phyloP scores from a whole-genome alignment of 2,329 filamentous ascomycete genomes.

The Periconia sp. region DNA sequence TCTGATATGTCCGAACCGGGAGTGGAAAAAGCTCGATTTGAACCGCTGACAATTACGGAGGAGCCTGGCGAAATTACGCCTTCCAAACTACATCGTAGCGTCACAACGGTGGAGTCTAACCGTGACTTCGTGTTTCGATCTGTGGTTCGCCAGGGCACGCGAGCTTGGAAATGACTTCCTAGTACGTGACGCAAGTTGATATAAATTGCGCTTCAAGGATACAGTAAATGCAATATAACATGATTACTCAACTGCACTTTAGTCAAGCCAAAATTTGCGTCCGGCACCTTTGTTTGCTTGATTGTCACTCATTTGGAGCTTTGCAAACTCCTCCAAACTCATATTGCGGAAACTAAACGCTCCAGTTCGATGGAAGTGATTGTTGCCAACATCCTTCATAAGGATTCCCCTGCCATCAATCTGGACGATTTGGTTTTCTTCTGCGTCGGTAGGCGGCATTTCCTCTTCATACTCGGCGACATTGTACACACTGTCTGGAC shows the following conservation, averaged over 20 bases:
- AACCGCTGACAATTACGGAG: constrained; percentile 7
- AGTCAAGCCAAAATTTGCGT: constrained; percentile 19
- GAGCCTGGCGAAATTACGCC: constrained; percentile 7
- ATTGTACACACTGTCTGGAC: neutral
- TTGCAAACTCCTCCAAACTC: constrained; percentile 1
- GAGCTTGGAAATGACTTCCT: neutral
- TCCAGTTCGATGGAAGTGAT: constrained; percentile 18
- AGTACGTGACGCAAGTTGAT: neutral
- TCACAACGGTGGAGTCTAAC: too few relatives aligned
- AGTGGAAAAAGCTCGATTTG: constrained; percentile 3
- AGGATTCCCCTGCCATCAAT: constrained; percentile 17
- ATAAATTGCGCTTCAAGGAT: too few relatives aligned
- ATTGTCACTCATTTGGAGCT: constrained; percentile 6
- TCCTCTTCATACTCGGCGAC: too few relatives aligned
- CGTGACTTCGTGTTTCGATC: neutral
- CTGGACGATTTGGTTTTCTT: constrained; percentile 4
- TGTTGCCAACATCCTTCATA: constrained; percentile 6
- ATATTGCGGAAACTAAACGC: constrained; percentile 15
- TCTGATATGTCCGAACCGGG: neutral
- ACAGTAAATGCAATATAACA: too few relatives aligned
- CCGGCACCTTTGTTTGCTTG: neutral
- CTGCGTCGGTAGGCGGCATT: too few relatives aligned
- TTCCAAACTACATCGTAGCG: neutral
- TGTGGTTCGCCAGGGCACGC: constrained; percentile 1
- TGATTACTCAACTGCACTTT: neutral